These are phyloP conservation scores for Blastomyces parvus DNA, from an alignment of 2,329 filamentous ascomycete species.

Conservation along the genomic window DNA sequence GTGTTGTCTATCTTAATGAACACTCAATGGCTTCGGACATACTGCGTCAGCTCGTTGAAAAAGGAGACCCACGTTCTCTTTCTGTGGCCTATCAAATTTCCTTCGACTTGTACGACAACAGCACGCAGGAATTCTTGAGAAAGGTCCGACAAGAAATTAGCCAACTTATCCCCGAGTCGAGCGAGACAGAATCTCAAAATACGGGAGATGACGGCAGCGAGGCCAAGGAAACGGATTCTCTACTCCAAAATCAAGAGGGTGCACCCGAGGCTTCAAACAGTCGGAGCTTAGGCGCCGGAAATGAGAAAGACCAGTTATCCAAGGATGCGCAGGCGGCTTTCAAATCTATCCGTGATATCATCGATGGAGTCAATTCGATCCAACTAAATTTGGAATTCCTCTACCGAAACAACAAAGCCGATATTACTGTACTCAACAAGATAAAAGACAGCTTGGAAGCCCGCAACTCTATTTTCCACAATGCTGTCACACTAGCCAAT, in stretches of 20 bases:
- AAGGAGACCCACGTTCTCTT: slow-evolving; percentile 66
- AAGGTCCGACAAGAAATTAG: slow-evolving; percentile 80
- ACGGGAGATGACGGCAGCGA: slow-evolving; percentile 48
- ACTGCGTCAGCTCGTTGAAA: slow-evolving; percentile 69
- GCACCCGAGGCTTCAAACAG: slow-evolving; percentile 44
- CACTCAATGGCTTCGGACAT: slow-evolving; percentile 84
- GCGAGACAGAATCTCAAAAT: slow-evolving; percentile 29
- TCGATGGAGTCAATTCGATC: slow-evolving; percentile 88
- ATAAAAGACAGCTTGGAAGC: slow-evolving; percentile 91
- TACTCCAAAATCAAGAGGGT: slow-evolving; percentile 34
- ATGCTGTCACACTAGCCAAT: slow-evolving; percentile 92
- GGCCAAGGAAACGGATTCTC: slow-evolving; percentile 44
- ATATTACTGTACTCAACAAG: slow-evolving; percentile 88
- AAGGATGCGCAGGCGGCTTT: slow-evolving; percentile 47
- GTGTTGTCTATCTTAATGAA: slow-evolving; percentile 89
- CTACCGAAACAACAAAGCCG: slow-evolving; percentile 88
- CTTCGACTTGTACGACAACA: slow-evolving; percentile 97
- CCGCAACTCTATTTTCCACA: slow-evolving; percentile 97
- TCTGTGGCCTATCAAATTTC: slow-evolving; percentile 94
- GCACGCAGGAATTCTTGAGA: slow-evolving; percentile 88
- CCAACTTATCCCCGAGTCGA: slow-evolving; percentile 39
- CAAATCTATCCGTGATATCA: slow-evolving; percentile 50
- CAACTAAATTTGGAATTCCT: slow-evolving; percentile 93
- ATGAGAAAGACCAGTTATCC: slow-evolving; percentile 25
- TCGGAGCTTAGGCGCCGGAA: slow-evolving; percentile 32